Evolutionary conservation across 106 monocot species (phyloP).

Genomic region (Xerophyta viscosa): DNA sequence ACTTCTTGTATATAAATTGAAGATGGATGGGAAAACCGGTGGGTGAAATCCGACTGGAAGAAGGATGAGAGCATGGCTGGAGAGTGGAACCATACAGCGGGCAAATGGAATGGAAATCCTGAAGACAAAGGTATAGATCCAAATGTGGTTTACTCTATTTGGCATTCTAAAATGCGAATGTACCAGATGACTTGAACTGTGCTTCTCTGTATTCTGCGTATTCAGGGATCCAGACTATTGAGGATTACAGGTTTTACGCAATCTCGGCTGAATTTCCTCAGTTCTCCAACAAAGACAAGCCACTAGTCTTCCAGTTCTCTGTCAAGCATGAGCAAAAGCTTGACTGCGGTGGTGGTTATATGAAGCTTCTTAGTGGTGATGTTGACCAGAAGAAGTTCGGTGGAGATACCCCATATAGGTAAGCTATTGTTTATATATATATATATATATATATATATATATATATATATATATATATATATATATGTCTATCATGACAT

Average conservation of each 20-base stretch:
- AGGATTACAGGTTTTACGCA: conserved; percentile 56
- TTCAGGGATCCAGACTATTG: conserved; percentile 62
- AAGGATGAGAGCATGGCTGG: conserved; percentile 72
- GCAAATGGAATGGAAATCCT: conserved; percentile 64
- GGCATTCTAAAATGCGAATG: neutral
- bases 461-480: no score
- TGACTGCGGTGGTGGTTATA: conserved; percentile 78
- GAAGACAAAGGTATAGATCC: conserved; percentile 57
- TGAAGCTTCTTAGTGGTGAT: conserved; percentile 70
- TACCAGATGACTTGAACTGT: neutral
- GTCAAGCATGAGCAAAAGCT: conserved; percentile 87
- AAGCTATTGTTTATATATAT: neutral
- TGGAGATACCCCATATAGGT: conserved; percentile 74
- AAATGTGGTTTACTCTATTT: neutral
- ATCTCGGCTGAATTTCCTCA: conserved; percentile 67
- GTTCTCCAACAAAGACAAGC: conserved; percentile 63
- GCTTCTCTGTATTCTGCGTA: neutral
- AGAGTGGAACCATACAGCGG: conserved; percentile 81
- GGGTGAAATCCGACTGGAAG: conserved; percentile 95
- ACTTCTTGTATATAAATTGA: neutral
- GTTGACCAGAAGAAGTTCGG: conserved; percentile 66
- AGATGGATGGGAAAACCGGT: conserved; percentile 81
- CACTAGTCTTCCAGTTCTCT: conserved; percentile 59
- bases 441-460: neutral
- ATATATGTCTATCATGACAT: no score